Evolutionary conservation across 306 rosid genomes (phyloP), one percentile per base, ranked within the genome.

Genomic region (Cicer bijugum): DNA sequence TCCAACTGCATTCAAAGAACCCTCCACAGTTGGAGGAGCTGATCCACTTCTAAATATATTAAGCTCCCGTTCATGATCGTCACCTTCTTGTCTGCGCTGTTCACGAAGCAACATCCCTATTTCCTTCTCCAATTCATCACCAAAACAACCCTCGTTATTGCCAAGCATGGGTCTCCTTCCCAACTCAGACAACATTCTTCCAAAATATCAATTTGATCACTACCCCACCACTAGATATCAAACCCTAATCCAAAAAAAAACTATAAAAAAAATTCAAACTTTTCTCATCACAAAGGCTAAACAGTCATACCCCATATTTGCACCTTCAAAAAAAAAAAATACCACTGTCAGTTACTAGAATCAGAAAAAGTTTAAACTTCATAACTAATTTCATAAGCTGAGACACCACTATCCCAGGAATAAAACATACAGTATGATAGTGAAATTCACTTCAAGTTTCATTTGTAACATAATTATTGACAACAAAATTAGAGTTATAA

Each of bases 71-170:
- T 64, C 69, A 0, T 37, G 69, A 64, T 64, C 69, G 42, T 64
- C 52, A 8, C 51, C 51, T 9, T 42, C 69, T 64, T 64, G 69
- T 2, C 51, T 20, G 0, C 35, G 52, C 10, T 64, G 69, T 5
- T 64, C 69, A 0, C 69, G 90, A 14, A 94, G 92, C 84, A 89
- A 71, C 88, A 89, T 45, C 70, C 98, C 91, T 59, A 94, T 89
- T 89, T 89, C 98, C 67, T 83, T 89, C 78, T 91, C 97, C 52
- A 86, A 86, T 15, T 94, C 98, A 78, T 94, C 97, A 2, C 92
- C 97, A 71, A 85, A 94, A 55, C 91, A 86, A 17, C 95, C 96
- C 8, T 94, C 98, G 80, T 80, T 88, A 46, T 88, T 84, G 51
- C 92, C 92, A 63, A 88, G 82, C 88, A 86, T 76, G 28, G 95